Evolutionary conservation across 1,284 basidiomycete species (phyloP).

Genomic region (Trichosporon faecale): DNA sequence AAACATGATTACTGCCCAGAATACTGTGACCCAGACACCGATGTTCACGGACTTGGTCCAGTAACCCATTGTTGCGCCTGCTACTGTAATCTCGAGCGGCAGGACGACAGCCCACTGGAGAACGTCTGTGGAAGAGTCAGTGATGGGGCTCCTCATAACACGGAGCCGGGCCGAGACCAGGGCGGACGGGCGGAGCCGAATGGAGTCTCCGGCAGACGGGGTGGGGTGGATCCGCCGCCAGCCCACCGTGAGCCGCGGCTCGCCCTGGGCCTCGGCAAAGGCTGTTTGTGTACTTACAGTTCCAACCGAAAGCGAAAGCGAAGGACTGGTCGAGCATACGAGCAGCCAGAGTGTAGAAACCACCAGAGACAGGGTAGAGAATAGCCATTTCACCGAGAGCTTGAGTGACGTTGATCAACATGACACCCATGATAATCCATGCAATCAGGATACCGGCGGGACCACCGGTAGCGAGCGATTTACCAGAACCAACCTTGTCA

Average conservation of each 20-base stretch:
- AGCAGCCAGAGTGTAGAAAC: constrained; percentile 53
- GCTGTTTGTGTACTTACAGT: constrained; percentile 29
- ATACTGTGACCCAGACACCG: constrained; percentile 51
- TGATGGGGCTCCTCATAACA: neutral
- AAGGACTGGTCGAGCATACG: constrained; percentile 45
- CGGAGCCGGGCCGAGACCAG: neutral
- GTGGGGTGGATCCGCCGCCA: neutral
- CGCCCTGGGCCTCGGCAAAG: neutral
- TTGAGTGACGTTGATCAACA: constrained; percentile 36
- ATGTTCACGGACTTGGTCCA: constrained; percentile 44
- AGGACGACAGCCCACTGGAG: constrained; percentile 52
- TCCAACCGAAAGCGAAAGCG: constrained; percentile 51
- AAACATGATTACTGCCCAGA: constrained; percentile 39
- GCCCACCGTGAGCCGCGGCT: neutral
- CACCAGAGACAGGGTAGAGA: constrained; percentile 54
- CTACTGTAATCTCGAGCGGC: constrained; percentile 54
- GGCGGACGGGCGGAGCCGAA: neutral
- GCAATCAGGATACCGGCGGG: constrained; percentile 54
- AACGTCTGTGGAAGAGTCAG: constrained; percentile 22
- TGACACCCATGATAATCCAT: constrained; percentile 43
- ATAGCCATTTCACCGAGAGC: constrained; percentile 55
- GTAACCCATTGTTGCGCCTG: constrained; percentile 45
- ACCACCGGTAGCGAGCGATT: constrained; percentile 54
- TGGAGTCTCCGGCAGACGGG: neutral
- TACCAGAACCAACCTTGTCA: constrained; percentile 51